Conservation (phyloP, 257 asterid genomes). For the Henckelia pumila region DNA sequence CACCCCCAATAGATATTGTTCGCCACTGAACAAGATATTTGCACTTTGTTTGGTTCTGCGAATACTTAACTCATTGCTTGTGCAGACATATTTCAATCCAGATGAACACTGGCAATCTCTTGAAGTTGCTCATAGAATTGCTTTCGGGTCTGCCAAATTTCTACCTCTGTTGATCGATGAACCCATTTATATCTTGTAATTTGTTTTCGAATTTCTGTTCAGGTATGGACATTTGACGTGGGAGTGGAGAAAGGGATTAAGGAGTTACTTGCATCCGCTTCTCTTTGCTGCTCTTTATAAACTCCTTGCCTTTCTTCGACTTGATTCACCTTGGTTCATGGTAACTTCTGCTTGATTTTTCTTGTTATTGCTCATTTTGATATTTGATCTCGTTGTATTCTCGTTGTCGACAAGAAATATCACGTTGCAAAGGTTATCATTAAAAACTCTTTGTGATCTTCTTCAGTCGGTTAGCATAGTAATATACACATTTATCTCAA, state of each 20-base stretch:
- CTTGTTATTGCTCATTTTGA: background rate
- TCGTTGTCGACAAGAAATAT: background rate
- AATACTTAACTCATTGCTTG: conserved; percentile 26
- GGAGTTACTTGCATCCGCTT: conserved; percentile 69
- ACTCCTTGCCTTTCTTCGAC: conserved; percentile 58
- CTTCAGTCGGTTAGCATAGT: background rate
- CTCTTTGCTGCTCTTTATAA: conserved; percentile 80
- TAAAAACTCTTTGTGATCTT: background rate
- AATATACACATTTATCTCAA: background rate
- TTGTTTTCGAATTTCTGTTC: background rate
- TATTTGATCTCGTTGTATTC: background rate
- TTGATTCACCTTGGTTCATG: conserved; percentile 89
- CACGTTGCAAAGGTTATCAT: conserved; percentile 1
- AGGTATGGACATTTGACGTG: conserved; percentile 85
- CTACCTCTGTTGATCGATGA: background rate
- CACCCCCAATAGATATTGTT: conserved; percentile 13
- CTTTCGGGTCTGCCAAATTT: conserved; percentile 56
- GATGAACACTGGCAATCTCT: conserved; percentile 99
- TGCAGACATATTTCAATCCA: conserved; percentile 79
- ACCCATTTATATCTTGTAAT: background rate
- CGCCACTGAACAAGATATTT: conserved; percentile 38
- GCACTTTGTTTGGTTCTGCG: conserved; percentile 31
- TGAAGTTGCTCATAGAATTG: conserved; percentile 64
- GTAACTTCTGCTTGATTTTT: conserved; percentile 34
- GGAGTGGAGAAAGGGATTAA: conserved; percentile 51